Evolutionary conservation across 352 stramenopile species (phyloP), one percentile per base, ranked within the genome.

Genomic region (Phytophthora boehmeriae): DNA sequence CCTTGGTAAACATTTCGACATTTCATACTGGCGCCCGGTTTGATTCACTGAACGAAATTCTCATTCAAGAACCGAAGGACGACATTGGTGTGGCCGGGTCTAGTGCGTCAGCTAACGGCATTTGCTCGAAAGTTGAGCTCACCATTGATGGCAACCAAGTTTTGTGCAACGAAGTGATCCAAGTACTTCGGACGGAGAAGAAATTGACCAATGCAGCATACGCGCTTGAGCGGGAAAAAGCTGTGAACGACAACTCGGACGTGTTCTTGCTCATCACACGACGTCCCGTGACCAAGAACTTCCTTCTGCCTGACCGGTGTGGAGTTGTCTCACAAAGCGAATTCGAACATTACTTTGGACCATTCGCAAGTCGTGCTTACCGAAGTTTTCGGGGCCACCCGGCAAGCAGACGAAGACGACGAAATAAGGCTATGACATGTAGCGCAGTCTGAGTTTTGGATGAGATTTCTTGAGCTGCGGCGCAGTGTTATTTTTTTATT

Each of bases 11-110:
- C 27, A 23, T 64, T 22, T 63, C 32, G n/a, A 13, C 14, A 35
- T 66, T 66, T 59, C 57, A 66, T 20, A 9, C 20, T 43, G 57
- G 49, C 11, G 35, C 49, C 8, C 49, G 49, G 2, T 56, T 56
- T 5, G 49, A 36, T 27, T 1, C 45, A 34, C 6, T 16, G 19
- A 8, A 35, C 22, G 13, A 8, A 14, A 11, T 20, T 28, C 19
- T 34, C 19, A 4, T 36, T 28, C 6, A 9, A 36, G 14, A 19
- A 19, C n/a, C n/a, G n/a, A n/a, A n/a, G n/a, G n/a, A n/a, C n/a
- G n/a, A n/a, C n/a, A n/a, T n/a, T n/a, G n/a, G n/a, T n/a, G n/a
- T n/a, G n/a, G n/a, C n/a, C n/a, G n/a, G n/a, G n/a, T n/a, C n/a
- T n/a, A n/a, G n/a, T n/a, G n/a, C n/a, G n/a, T n/a, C n/a, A n/a